phyloP scores from a whole-genome alignment of 2,329 filamentous ascomycete species.

The Colletotrichum gloeosporioides region DNA sequence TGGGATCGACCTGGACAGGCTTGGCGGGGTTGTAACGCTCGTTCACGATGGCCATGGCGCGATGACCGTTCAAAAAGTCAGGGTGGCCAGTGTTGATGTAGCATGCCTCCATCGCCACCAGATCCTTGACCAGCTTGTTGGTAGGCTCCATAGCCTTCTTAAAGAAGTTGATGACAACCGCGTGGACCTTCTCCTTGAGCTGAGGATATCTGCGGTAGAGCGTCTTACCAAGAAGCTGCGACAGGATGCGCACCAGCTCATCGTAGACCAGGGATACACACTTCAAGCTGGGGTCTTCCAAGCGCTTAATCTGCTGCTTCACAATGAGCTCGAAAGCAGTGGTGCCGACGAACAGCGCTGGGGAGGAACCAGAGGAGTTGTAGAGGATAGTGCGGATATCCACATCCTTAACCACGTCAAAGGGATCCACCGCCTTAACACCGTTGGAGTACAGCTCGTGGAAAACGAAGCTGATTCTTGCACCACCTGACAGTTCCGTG shows the following conservation, averaged over 20 bases:
- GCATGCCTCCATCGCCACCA: conserved; percentile 94
- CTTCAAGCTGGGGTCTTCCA: conserved; percentile 96
- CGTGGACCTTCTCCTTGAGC: conserved; percentile 96
- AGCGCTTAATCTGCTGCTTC: conserved; percentile 95
- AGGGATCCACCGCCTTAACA: conserved; percentile 96
- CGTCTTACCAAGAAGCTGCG: conserved; percentile 85
- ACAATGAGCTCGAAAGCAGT: conserved; percentile 99
- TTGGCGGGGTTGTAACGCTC: conserved; percentile 83
- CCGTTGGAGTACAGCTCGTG: conserved; percentile 98
- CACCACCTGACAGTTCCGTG: conserved; percentile 92
- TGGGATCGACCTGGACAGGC: conserved; percentile 95
- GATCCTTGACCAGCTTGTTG: conserved; percentile 92
- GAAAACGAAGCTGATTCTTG: conserved; percentile 98
- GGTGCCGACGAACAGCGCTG: conserved; percentile 94
- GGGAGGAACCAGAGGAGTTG: conserved; percentile 98
- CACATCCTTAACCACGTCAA: conserved; percentile 95
- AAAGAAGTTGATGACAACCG: conserved; percentile 91
- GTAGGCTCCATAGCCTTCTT: conserved; percentile 98
- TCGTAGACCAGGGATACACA: conserved; percentile 98
- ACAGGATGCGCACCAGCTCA: conserved; percentile 93
- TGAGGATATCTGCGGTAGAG: conserved; percentile 92
- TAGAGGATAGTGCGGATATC: conserved; percentile 97
- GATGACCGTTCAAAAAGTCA: conserved; percentile 95
- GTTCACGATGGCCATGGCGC: conserved; percentile 97
- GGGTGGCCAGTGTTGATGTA: conserved; percentile 99